A percentile compares a stretch with the other conserved stretches of the same genome.
Evolutionary conservation across 768 basidiomycete species (phyloP).

Genomic region (Chiua virens): DNA sequence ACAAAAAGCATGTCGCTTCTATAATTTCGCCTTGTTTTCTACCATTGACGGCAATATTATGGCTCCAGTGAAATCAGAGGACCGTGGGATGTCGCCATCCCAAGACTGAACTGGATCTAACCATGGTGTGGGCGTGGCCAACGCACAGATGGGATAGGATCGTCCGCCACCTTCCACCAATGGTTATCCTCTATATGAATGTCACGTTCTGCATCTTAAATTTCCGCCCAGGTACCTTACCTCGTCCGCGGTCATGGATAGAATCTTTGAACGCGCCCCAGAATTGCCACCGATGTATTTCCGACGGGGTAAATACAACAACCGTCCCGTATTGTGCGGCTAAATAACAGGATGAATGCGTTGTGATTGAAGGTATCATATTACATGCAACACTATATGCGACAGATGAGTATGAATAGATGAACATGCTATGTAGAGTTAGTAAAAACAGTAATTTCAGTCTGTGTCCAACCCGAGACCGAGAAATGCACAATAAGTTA

Average conservation of each 20-base stretch:
- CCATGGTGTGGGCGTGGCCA: conserved; percentile 23
- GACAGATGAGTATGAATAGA: conserved; percentile 34
- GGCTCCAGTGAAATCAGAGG: conserved; percentile 78
- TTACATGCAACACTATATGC: conserved; percentile 39
- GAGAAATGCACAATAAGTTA: conserved; percentile 31
- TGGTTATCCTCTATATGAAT: conserved; percentile 11
- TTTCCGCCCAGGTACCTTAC: conserved; percentile 21
- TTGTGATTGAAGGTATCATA: conserved; percentile 36
- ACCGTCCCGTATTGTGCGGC: not conserved
- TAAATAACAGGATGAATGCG: conserved; percentile 13
- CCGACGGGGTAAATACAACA: conserved; percentile 10
- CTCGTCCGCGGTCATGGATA: conserved; percentile 26
- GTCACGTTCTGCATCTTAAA: conserved; percentile 17
- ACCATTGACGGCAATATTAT: conserved; percentile 7
- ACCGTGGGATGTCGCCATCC: conserved; percentile 87
- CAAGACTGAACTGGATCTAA: conserved; percentile 54
- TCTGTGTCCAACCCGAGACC: conserved; percentile 24
- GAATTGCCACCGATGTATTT: conserved; percentile 7
- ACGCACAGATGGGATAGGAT: conserved; percentile 27
- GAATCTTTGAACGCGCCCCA: not conserved
- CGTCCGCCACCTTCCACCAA: conserved; percentile 25
- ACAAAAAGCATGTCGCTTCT: conserved; percentile 68
- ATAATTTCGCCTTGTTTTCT: conserved; percentile 9
- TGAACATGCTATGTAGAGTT: conserved; percentile 32
- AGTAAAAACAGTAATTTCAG: conserved; percentile 30